These are phyloP conservation scores for Rhizopus sp. DNA, from an alignment of 371 early-diverging fungal species.

Conservation along the genomic window DNA sequence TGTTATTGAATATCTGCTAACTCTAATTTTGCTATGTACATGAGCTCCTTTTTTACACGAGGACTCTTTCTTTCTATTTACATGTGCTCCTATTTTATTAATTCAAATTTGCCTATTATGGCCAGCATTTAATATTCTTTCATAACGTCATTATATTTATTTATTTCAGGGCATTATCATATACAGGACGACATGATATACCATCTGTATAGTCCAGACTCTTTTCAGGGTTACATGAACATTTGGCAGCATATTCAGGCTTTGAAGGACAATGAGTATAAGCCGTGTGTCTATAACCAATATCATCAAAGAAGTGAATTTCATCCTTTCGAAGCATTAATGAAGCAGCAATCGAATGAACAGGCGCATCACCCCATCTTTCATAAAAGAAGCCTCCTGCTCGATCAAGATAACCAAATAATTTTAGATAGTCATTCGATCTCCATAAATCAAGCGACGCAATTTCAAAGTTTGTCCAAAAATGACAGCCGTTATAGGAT, in stretches of 20 bases:
- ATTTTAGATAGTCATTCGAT: conserved; percentile 68
- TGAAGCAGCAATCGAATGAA: conserved; percentile 90
- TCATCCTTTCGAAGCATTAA: conserved; percentile 77
- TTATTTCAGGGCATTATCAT: conserved; percentile 7
- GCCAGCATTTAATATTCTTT: too few species aligned
- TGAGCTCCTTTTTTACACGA: too few species aligned
- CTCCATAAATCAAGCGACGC: conserved; percentile 85
- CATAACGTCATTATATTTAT: too few species aligned
- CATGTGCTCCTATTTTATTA: too few species aligned
- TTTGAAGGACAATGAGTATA: conserved; percentile 73
- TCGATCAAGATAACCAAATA: conserved; percentile 83
- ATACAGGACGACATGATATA: conserved; percentile 20
- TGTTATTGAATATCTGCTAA: too few species aligned
- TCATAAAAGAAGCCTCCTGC: conserved; percentile 95
- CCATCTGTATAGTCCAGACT: conserved; percentile 35
- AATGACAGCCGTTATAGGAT: conserved; percentile 72
- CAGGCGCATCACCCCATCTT: conserved; percentile 96
- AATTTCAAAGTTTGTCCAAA: conserved; percentile 76
- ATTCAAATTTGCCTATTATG: too few species aligned
- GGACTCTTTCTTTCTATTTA: too few species aligned
- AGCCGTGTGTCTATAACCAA: conserved; percentile 72
- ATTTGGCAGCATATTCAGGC: conserved; percentile 56
- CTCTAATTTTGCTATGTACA: too few species aligned
- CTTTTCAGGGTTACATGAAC: conserved; percentile 52
- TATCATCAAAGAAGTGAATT: conserved; percentile 88